Evolutionary conservation across 805 yeast genomes (phyloP), one percentile per base, ranked within the genome.

Genomic region (Candida railenensis): DNA sequence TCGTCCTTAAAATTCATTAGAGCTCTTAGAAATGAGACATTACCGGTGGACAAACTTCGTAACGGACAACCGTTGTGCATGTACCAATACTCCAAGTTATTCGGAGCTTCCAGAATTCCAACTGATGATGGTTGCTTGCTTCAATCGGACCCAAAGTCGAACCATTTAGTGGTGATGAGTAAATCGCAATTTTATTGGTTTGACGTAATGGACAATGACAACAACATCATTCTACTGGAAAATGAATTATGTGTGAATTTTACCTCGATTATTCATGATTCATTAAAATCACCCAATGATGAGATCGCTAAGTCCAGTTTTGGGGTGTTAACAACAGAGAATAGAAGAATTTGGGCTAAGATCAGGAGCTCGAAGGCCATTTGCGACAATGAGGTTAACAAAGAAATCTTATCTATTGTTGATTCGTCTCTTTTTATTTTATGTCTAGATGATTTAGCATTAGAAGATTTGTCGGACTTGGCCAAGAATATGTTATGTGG

Each of bases 151-250:
- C 61, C 75, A 5, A 72, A 81, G 8, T 82, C 94, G 1, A 86
- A 82, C 57, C 97, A 90, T 63, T 81, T 90, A 33, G 84, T 89
- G 8, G 91, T 90, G 14, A 69, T 89, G 62, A 83, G 89, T 51
- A 83, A 87, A 58, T 87, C 96, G 2, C 96, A 90, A 65, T 88
- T 89, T 64, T 90, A 90, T 67, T 90, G 97, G 96, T 90, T 90
- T 62, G 96, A 90, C 61, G 97, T 90, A 1, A 70, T 90, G 55
- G 95, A 89, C 64, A 74, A 75, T 42, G 69, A 82, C 51, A 81
- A 87, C 61, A 83, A 87, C 58, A 73, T 90, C 51, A 76, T 89
- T 41, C 71, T 90, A 59, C 75, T 85, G 1, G 92, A 89, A 58
- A 81, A 78, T 46, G 95, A 89, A 61, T 74, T 90, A 54, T 83